Percentiles rank a stretch among this genome's conserved stretches.
phyloP scores from a whole-genome alignment of 768 basidiomycete species.

The Macrolepiota albuminosa region DNA sequence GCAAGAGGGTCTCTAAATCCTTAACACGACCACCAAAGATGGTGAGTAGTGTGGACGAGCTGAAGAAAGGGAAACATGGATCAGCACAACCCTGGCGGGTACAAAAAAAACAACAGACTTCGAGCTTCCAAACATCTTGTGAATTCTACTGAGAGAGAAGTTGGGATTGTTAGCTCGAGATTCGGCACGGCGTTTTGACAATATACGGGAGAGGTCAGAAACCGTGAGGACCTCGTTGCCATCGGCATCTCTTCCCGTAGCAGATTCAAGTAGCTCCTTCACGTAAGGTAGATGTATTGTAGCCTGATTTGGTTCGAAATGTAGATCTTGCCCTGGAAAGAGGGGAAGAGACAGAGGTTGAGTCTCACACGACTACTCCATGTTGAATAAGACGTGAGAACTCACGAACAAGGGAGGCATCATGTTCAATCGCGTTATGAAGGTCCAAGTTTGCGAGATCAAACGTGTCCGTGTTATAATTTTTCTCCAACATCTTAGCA shows the following conservation, averaged over 20 bases:
- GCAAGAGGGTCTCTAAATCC: conserved; percentile 51
- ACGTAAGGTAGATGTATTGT: conserved; percentile 45
- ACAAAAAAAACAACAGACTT: conserved; percentile 45
- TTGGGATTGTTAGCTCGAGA: conserved; percentile 48
- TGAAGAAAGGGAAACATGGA: conserved; percentile 18
- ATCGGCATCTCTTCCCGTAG: conserved; percentile 51
- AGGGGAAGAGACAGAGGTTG: conserved; percentile 27
- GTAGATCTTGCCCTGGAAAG: conserved; percentile 41
- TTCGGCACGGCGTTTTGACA: conserved; percentile 58
- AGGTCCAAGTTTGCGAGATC: conserved; percentile 64
- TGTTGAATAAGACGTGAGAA: conserved; percentile 15
- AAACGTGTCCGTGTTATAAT: conserved; percentile 54
- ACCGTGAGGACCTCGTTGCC: conserved; percentile 46
- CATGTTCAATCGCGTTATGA: conserved; percentile 76
- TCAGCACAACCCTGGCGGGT: neutral
- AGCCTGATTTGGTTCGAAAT: conserved; percentile 46
- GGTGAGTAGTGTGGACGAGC: conserved; percentile 57
- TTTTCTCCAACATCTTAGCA: conserved; percentile 52
- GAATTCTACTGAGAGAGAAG: conserved; percentile 43
- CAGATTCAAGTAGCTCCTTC: conserved; percentile 50
- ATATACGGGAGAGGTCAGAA: conserved; percentile 53
- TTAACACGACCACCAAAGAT: conserved; percentile 62
- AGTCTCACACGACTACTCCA: neutral
- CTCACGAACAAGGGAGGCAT: conserved; percentile 58
- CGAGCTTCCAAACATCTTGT: conserved; percentile 60